Evolutionary conservation across 2,329 filamentous ascomycete genomes (phyloP), one percentile per base, ranked within the genome.

Genomic region (Thyridium curvatum): DNA sequence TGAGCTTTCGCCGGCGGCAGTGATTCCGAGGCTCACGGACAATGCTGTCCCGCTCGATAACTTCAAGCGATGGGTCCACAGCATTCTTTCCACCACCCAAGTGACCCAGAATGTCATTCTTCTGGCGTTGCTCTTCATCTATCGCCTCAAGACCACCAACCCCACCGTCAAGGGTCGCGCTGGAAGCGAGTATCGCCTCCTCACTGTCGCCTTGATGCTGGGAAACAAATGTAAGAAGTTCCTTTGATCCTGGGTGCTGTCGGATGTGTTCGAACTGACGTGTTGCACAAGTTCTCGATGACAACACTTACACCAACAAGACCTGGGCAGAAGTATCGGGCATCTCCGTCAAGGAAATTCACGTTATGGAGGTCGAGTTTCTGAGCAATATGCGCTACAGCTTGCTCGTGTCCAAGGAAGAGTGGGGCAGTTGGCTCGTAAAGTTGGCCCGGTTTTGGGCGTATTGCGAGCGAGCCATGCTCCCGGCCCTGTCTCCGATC

Each of bases 361-460:
- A 98, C 59, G 85, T 96, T 33, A 98, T 98, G 93, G 93, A 98
- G 60, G 93, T 98, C n/a, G 93, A 98, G 60, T 98, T 98, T 53
- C 70, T 98, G 46, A 96, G 91, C 69, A 97, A 97, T 62, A 94
- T 98, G 83, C 81, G 91, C 54, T 98, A 97, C 64, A 89, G 87
- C 52, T 70, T 98, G 8, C 82, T 91, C 56, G 88, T 87, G 4
- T 94, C 90, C 4, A 82, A 88, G 55, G 74, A 80, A 38, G 79
- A 95, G 58, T 98, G 93, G 93, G 74, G 80, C 35, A 75, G 81
- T 39, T 97, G 93, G 93, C 82, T 96, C 53, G 68, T 72, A 45
- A 89, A 89, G 59, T 70, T 97, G 39, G 77, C 84, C 38, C 84
- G 82, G 48, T 96, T 96, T 56, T 82, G 82, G 47, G 79, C 82